These are phyloP conservation scores for Trichoderma citrinoviride DNA, from an alignment of 2,329 filamentous ascomycete genomes.

Conservation along the genomic window DNA sequence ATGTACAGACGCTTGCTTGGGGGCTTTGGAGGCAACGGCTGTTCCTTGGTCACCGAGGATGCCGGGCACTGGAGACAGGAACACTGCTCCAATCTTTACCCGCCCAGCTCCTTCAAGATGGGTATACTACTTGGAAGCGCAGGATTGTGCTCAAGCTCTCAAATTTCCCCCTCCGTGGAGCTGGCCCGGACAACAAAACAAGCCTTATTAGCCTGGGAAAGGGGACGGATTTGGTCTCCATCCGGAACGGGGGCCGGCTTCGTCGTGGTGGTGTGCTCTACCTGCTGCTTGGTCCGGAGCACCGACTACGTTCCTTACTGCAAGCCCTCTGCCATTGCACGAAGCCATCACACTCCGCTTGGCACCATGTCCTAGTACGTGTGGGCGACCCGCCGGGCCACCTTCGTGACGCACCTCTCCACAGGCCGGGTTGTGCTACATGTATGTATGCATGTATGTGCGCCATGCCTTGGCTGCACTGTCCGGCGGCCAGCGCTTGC, in stretches of 20 bases:
- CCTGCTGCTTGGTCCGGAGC: background rate
- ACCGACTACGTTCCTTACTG: background rate
- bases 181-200: background rate
- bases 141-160: background rate
- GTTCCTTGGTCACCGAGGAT: too few species aligned
- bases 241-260: slow-evolving; percentile 7
- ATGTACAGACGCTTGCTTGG: too few species aligned
- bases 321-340: background rate
- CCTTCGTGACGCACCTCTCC: slow-evolving; percentile 6
- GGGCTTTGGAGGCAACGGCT: too few species aligned
- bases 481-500: background rate
- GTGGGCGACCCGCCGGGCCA: slow-evolving; percentile 4
- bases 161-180: background rate
- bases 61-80: too few species aligned
- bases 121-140: background rate
- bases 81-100: too few species aligned
- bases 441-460: slow-evolving; percentile 2
- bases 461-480: slow-evolving; percentile 1
- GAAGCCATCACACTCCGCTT: background rate
- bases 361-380: background rate
- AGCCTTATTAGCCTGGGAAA: background rate
- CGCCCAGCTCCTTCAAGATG: too few species aligned
- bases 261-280: background rate
- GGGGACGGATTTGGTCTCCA: background rate
- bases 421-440: background rate